Conservation (phyloP, 164 flowering plant genomes). For the Umbilicus rupestris region DNA sequence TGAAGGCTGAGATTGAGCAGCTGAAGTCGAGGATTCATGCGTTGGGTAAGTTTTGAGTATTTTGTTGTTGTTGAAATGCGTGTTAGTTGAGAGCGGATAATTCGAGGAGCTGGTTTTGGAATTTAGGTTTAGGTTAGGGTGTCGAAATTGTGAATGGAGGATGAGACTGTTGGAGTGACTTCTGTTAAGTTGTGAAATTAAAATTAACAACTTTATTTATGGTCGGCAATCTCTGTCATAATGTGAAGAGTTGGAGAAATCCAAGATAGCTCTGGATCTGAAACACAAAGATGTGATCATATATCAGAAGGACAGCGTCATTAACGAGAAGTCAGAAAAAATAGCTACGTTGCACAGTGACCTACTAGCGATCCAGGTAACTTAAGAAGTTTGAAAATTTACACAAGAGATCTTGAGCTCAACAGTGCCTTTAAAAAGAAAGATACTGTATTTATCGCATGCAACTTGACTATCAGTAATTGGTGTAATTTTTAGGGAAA, state of each 20-base stretch:
- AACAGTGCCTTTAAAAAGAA: background rate
- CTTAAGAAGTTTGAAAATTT: background rate
- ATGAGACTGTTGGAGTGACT: no score
- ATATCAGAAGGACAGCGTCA: conserved; percentile 2
- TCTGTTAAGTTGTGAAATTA: no score
- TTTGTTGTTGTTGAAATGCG: background rate
- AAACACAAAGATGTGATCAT: conserved; percentile 7
- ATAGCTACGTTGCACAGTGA: background rate
- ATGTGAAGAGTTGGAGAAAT: background rate
- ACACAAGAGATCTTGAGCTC: background rate
- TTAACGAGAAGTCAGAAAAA: conserved; percentile 5
- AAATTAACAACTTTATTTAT: no score
- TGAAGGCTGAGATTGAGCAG: conserved; percentile 26
- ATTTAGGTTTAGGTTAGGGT: background rate
- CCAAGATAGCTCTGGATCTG: background rate
- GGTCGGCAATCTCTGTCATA: background rate
- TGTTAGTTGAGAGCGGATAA: background rate
- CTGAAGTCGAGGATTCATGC: conserved; percentile 37
- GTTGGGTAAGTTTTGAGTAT: conserved; percentile 30
- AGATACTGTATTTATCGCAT: background rate
- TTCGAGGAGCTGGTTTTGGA: background rate
- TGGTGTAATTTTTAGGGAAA: conserved; percentile 33
- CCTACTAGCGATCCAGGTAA: background rate
- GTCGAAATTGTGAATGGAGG: background rate
- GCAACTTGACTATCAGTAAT: background rate